phyloP scores from a whole-genome alignment of 495 filamentous ascomycete species.

The Penicillium turbatum region DNA sequence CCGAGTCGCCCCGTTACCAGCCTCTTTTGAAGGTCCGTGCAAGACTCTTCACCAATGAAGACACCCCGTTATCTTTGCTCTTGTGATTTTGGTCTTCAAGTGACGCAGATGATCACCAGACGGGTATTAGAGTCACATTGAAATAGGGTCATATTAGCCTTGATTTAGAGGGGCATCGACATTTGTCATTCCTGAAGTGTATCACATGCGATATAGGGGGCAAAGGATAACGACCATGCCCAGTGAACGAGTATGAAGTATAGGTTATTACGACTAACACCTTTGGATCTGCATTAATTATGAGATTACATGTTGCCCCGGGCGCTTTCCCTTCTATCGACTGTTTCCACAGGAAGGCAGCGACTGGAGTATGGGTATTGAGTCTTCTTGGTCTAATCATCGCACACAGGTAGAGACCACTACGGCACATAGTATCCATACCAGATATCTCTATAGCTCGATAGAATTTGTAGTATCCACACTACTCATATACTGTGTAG shows the following conservation, averaged over 20 bases:
- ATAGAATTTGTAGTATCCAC: too few relatives aligned
- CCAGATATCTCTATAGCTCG: too few relatives aligned
- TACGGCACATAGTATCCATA: too few relatives aligned
- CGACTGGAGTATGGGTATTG: too few relatives aligned
- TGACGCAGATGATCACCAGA: conserved; percentile 23
- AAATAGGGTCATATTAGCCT: neutral
- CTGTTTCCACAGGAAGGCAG: too few relatives aligned
- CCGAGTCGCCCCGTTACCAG: neutral
- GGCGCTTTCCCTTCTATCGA: too few relatives aligned
- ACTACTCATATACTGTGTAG: too few relatives aligned
- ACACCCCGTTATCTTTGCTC: neutral
- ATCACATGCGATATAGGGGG: neutral
- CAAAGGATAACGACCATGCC: neutral
- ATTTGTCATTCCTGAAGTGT: neutral
- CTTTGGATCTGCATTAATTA: too few relatives aligned
- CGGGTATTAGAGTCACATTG: neutral
- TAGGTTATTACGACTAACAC: too few relatives aligned
- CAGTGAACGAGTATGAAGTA: neutral
- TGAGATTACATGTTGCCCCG: too few relatives aligned
- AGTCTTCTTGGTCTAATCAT: too few relatives aligned
- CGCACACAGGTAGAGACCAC: too few relatives aligned
- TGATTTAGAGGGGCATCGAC: neutral
- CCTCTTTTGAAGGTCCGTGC: conserved; percentile 15
- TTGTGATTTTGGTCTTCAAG: conserved; percentile 15
- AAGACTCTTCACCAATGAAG: conserved; percentile 15